Conservation (phyloP, 2,329 filamentous ascomycete species). For the Bipolaris sorokiniana region DNA sequence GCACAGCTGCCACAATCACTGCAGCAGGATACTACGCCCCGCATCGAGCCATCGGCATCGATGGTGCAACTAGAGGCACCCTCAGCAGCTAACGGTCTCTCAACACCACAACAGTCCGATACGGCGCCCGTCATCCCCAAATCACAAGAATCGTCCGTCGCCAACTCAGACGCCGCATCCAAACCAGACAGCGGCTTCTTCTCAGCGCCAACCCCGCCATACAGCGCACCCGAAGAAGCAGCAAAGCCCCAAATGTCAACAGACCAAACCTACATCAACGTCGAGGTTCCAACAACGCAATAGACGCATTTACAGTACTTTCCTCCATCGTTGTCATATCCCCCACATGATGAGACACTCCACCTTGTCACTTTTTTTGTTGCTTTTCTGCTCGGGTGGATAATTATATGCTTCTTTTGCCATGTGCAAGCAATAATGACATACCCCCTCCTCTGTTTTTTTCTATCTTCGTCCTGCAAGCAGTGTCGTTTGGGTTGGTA, state of each 20-base stretch:
- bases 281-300: neutral
- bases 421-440: too few species aligned
- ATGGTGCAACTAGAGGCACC: neutral
- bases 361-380: neutral
- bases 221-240: slow-evolving; percentile 28
- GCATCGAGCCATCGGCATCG: slow-evolving; percentile 4
- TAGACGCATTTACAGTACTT: neutral
- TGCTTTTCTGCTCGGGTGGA: neutral
- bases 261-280: neutral
- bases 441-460: too few species aligned
- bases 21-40: slow-evolving; percentile 10
- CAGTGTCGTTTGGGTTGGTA: too few species aligned
- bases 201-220: slow-evolving; percentile 31
- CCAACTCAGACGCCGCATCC: slow-evolving; percentile 11
- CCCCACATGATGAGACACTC: too few species aligned
- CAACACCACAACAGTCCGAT: slow-evolving; percentile 5
- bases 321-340: neutral
- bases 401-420: too few species aligned
- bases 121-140: slow-evolving; percentile 5
- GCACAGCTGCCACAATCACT: slow-evolving; percentile 2
- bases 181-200: slow-evolving; percentile 22
- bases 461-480: too few species aligned
- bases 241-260: slow-evolving; percentile 8
- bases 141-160: neutral
- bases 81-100: slow-evolving; percentile 12